Conservation (phyloP, 2,329 filamentous ascomycete species). For the Alternaria postmessia region DNA sequence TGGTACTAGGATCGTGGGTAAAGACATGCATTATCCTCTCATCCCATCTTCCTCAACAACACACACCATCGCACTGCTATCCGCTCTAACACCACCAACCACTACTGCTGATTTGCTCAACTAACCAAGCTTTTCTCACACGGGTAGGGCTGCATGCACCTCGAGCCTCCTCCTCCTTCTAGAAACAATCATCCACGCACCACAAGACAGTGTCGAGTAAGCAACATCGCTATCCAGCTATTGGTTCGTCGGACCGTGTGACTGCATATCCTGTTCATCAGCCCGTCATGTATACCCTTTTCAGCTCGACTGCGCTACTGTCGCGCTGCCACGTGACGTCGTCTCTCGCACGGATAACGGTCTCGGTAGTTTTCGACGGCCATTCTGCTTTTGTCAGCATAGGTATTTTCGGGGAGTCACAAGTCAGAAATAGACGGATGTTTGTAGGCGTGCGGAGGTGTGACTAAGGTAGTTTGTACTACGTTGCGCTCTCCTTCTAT, state of each 20-base stretch:
- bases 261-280: background rate
- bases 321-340: slow-evolving; percentile 1
- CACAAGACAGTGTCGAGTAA: slow-evolving; percentile 3
- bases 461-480: background rate
- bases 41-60: background rate
- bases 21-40: background rate
- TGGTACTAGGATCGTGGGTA: background rate
- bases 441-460: background rate
- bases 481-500: background rate
- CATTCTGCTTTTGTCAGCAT: background rate
- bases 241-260: background rate
- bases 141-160: slow-evolving; percentile 5
- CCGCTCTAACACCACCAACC: background rate
- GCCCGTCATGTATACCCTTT: slow-evolving; percentile 1
- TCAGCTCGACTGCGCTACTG: background rate
- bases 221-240: background rate
- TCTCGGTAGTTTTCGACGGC: background rate
- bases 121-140: background rate
- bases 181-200: background rate
- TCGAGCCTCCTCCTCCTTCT: slow-evolving; percentile 4
- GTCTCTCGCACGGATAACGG: background rate
- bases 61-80: background rate
- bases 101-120: background rate
- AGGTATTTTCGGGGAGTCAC: background rate
- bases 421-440: background rate